phyloP scores from a whole-genome alignment of 148 eudicot genomes.

The Spergularia bocconei region DNA sequence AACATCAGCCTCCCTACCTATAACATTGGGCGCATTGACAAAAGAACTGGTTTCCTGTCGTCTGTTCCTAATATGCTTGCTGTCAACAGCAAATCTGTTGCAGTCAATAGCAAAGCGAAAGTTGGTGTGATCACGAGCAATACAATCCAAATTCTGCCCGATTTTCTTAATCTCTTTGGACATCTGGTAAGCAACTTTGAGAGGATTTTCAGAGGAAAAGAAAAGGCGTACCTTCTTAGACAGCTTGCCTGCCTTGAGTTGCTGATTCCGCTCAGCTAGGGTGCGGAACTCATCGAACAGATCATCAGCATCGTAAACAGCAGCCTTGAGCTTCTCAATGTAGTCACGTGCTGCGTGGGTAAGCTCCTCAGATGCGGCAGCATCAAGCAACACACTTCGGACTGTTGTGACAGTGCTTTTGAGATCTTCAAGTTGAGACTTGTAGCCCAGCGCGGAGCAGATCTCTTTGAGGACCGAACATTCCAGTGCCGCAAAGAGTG shows the following conservation, averaged over 20 bases:
- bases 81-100: not conserved
- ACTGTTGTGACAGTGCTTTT: not conserved
- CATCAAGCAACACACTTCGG: constrained; percentile 10
- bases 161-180: not conserved
- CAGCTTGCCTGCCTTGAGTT: not conserved
- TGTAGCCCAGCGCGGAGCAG: not conserved
- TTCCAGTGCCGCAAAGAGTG: not conserved
- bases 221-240: constrained; percentile 1
- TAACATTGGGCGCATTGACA: not conserved
- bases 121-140: not conserved
- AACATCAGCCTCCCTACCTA: constrained; percentile 19
- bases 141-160: not conserved
- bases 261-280: not conserved
- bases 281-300: constrained; percentile 21
- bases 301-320: constrained; percentile 22
- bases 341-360: not conserved
- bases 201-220: not conserved
- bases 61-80: not conserved
- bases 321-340: constrained; percentile 15
- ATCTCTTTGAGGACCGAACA: not conserved
- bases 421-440: constrained; percentile 12
- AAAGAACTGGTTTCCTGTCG: constrained; percentile 2
- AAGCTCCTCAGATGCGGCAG: constrained; percentile 1
- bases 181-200: not conserved
- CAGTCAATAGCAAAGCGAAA: not conserved